Percentiles rank a stretch among this genome's conserved stretches.
Evolutionary conservation across 2,329 filamentous ascomycete genomes (phyloP).

Genomic region (Curvularia eragrostidis): DNA sequence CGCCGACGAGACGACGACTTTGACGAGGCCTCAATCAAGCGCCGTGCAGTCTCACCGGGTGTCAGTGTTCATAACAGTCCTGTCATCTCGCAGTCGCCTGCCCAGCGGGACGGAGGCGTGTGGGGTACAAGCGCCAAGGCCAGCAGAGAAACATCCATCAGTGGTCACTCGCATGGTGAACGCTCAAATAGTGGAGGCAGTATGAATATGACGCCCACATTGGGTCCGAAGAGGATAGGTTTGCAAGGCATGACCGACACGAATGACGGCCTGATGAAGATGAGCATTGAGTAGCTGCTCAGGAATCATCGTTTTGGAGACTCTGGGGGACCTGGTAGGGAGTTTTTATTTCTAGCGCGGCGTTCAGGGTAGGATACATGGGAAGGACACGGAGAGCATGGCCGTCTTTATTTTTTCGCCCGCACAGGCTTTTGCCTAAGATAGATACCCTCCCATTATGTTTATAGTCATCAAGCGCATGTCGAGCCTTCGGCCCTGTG

Average conservation of each 20-base stretch:
- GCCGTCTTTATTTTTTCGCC: not conserved
- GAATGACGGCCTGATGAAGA: constrained; percentile 93
- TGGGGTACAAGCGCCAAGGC: constrained; percentile 76
- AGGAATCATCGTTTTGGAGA: not conserved
- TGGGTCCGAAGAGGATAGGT: constrained; percentile 57
- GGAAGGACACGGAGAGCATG: not conserved
- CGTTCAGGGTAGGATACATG: constrained; percentile 22
- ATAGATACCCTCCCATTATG: constrained; percentile 23
- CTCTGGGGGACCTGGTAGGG: constrained; percentile 5
- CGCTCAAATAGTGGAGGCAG: constrained; percentile 58
- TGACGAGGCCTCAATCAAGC: constrained; percentile 86
- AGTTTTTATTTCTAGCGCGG: constrained; percentile 31
- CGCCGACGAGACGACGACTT: constrained; percentile 91
- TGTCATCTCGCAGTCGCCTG: constrained; percentile 78
- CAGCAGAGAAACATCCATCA: constrained; percentile 62
- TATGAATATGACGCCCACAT: constrained; percentile 51
- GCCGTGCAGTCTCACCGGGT: constrained; percentile 87
- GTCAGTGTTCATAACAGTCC: constrained; percentile 92
- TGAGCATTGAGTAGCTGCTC: constrained; percentile 80
- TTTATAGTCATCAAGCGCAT: not conserved
- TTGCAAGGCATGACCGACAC: constrained; percentile 94
- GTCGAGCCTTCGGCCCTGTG: not conserved
- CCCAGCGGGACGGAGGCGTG: constrained; percentile 71
- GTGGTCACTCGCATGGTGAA: constrained; percentile 59
- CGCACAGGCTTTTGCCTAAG: constrained; percentile 8